Conservation (phyloP, 2,329 filamentous ascomycete genomes). For the Mollisiaceae sp. region DNA sequence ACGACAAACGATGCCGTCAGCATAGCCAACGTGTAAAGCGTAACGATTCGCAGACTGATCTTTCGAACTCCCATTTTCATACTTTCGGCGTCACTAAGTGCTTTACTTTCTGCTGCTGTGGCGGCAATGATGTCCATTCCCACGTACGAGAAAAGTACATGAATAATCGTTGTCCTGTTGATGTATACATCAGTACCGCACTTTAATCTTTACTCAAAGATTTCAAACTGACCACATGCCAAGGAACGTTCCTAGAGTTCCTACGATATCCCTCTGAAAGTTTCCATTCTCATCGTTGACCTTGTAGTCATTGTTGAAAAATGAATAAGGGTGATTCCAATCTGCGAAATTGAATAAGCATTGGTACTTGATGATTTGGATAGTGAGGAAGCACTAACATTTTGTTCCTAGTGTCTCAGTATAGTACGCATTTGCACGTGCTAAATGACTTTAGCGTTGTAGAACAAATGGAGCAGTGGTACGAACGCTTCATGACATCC, state of each 20-base stretch:
- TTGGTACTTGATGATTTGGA: neutral
- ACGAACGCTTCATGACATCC: conserved; percentile 45
- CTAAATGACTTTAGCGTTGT: conserved; percentile 33
- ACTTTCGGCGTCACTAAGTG: conserved; percentile 45
- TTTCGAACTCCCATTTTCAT: conserved; percentile 50
- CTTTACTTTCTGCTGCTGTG: conserved; percentile 46
- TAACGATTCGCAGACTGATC: conserved; percentile 46
- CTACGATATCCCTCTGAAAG: conserved; percentile 41
- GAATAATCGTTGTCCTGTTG: conserved; percentile 45
- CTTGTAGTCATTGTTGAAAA: conserved; percentile 45
- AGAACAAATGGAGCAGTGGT: neutral
- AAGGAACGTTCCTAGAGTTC: conserved; percentile 45
- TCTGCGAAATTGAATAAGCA: conserved; percentile 31
- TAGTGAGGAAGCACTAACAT: conserved; percentile 37
- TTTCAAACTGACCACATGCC: conserved; percentile 44
- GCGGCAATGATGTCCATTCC: conserved; percentile 49
- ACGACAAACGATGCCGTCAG: conserved; percentile 44
- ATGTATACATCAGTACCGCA: neutral
- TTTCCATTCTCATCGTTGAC: conserved; percentile 43
- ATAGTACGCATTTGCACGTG: conserved; percentile 46
- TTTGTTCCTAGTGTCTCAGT: conserved; percentile 43
- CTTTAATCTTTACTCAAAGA: neutral
- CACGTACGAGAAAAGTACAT: conserved; percentile 46
- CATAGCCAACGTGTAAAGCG: conserved; percentile 39
- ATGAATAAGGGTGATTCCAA: conserved; percentile 46